These are phyloP conservation scores for Saccharum hybrid DNA, from an alignment of 202 grass and related monocot genomes.

Conservation along the genomic window DNA sequence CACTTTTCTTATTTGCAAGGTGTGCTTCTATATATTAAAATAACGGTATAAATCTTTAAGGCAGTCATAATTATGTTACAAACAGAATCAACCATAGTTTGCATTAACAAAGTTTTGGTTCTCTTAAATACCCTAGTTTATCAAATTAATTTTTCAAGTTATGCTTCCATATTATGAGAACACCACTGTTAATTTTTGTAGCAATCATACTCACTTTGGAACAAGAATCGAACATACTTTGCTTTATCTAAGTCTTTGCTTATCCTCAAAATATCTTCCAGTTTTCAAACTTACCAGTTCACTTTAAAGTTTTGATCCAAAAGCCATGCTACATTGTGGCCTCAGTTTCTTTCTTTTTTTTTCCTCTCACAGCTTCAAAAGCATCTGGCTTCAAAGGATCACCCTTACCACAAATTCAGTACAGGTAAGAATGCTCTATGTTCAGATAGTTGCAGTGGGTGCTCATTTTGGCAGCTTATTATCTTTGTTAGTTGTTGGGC, in stretches of 20 bases:
- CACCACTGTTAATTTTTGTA: neutral
- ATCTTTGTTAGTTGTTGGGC: neutral
- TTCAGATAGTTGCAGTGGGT: slow-evolving; percentile 1
- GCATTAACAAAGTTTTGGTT: slow-evolving; percentile 18
- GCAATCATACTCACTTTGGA: neutral
- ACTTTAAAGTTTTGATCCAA: neutral
- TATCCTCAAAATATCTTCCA: slow-evolving; percentile 4
- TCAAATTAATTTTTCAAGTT: neutral
- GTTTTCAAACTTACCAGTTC: neutral
- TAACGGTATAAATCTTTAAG: neutral
- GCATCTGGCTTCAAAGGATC: slow-evolving; percentile 84
- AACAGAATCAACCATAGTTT: slow-evolving; percentile 13
- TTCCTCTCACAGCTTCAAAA: slow-evolving; percentile 66
- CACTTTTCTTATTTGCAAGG: slow-evolving; percentile 25
- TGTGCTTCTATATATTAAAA: slow-evolving; percentile 26
- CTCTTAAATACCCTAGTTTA: slow-evolving; percentile 16
- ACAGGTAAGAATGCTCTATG: slow-evolving; percentile 62
- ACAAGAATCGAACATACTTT: slow-evolving; percentile 24
- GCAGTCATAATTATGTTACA: neutral
- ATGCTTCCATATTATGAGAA: slow-evolving; percentile 16
- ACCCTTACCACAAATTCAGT: slow-evolving; percentile 96
- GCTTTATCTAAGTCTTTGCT: slow-evolving; percentile 22
- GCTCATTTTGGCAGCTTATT: slow-evolving; percentile 20
- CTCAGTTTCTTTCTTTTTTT: slow-evolving; percentile 25
- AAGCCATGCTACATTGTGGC: slow-evolving; percentile 23